These are phyloP conservation scores for Penstemon barbatus DNA, from an alignment of 257 asterid species.

Conservation along the genomic window DNA sequence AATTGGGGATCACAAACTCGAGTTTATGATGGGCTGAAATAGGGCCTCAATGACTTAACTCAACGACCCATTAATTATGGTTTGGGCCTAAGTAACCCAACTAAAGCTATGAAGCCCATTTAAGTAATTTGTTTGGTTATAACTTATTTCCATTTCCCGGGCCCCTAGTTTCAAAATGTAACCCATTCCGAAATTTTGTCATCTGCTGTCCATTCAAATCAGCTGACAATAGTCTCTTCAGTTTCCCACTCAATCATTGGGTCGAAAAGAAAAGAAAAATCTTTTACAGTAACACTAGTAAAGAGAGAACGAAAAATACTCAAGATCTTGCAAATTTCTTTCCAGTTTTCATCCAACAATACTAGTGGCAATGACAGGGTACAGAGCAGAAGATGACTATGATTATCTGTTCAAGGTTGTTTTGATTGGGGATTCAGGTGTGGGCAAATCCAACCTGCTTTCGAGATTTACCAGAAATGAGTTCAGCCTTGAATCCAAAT, in stretches of 20 bases:
- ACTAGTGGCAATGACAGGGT: conserved; percentile 54
- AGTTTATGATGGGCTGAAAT: too few species aligned
- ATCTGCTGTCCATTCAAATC: not conserved
- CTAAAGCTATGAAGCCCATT: not conserved
- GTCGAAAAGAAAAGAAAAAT: conserved; percentile 11
- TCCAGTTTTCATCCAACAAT: not conserved
- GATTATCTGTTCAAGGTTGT: conserved; percentile 88
- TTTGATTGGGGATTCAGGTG: conserved; percentile 84
- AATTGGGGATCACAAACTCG: too few species aligned
- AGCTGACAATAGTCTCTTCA: conserved; percentile 23
- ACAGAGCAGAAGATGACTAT: conserved; percentile 87
- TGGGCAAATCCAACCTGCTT: conserved; percentile 82
- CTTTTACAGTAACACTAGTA: conserved; percentile 26
- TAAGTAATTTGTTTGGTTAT: not conserved
- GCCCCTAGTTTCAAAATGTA: not conserved
- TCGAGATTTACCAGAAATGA: conserved; percentile 86
- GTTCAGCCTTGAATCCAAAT: conserved; percentile 84
- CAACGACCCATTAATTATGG: too few species aligned
- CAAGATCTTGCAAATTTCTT: conserved; percentile 19
- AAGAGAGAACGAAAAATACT: conserved; percentile 15
- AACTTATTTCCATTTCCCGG: not conserved
- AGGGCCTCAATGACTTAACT: too few species aligned
- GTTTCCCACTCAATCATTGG: conserved; percentile 20
- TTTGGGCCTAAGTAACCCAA: not conserved
- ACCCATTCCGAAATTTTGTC: not conserved